Evolutionary conservation across 2,329 filamentous ascomycete genomes (phyloP).

Genomic region (Xylariaceae sp.): DNA sequence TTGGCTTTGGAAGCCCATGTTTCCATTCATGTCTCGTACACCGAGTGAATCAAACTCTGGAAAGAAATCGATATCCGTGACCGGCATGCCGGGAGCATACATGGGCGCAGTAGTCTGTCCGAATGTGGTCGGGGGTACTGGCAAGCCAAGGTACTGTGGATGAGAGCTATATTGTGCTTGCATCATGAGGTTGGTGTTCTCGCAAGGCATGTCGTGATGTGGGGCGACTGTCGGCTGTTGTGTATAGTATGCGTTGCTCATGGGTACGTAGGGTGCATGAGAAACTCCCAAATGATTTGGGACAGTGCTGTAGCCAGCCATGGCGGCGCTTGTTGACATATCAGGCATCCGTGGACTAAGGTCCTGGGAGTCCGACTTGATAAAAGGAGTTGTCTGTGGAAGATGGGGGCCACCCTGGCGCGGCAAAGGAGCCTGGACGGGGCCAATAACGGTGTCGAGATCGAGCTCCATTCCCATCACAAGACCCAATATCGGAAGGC

Average conservation of each 20-base stretch:
- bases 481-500: slow-evolving; percentile 68
- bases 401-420: slow-evolving; percentile 34
- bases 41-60: slow-evolving; percentile 36
- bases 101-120: slow-evolving; percentile 28
- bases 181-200: slow-evolving; percentile 24
- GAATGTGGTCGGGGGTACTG: slow-evolving; percentile 27
- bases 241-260: slow-evolving; percentile 25
- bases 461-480: slow-evolving; percentile 49
- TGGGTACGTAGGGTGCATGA: slow-evolving; percentile 16
- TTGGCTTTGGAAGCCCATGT: slow-evolving; percentile 33
- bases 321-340: slow-evolving; percentile 15
- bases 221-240: slow-evolving; percentile 15
- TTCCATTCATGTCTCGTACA: slow-evolving; percentile 32
- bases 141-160: slow-evolving; percentile 30
- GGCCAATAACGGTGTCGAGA: slow-evolving; percentile 62
- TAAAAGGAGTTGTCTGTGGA: slow-evolving; percentile 27
- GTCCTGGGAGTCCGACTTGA: slow-evolving; percentile 30
- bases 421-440: slow-evolving; percentile 53
- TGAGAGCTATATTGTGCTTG: slow-evolving; percentile 22
- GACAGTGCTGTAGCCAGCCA: slow-evolving; percentile 21
- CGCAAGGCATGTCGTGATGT: slow-evolving; percentile 16
- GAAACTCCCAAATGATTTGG: slow-evolving; percentile 18
- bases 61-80: slow-evolving; percentile 34
- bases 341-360: slow-evolving; percentile 22
- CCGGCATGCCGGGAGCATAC: slow-evolving; percentile 25